Base-by-base conservation (phyloP, 331 rosid genomes). In the Saraca asoca region DNA sequence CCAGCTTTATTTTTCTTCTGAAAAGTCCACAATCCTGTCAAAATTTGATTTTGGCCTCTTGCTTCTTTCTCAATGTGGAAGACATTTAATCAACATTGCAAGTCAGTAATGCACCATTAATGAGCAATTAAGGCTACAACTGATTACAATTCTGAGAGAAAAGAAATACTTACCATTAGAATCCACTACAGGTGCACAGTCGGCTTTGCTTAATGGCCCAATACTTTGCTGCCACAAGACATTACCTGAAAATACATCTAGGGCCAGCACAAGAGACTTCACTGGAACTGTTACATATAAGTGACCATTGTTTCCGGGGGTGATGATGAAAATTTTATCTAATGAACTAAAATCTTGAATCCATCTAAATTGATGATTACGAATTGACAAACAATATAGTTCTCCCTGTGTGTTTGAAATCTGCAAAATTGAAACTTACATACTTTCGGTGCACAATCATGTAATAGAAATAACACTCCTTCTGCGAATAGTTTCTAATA, bases 241-340 rank as follows among this genome's bases (percentile, higher is more conserved):
- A 68, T 72, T 84, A 14, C 95, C 94, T n/a, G 85, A 63, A 66
- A 62, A 80, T 48, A 79, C 94, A 80, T 88, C 89, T 12, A 91
- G 72, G 6, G 97, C 91, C 58, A 91, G 48, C 46, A 91, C 60
- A 55, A 85, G 87, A 74, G 87, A 55, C 82, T 68, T 91, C 5
- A 39, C 60, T 24, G 85, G 86, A 58, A 88, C 63, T 15, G 87
- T 81, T 48, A 88, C 79, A 76, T 84, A 91, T 44, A 91, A 9
- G 38, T 53, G 88, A 51, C 97, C 94, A 66, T 88, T 88, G 81
- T 84, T 88, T 75, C 94, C 93, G 0, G 97, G 77, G 18, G 88
- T 79, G 34, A 85, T 7, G 9, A 87, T 75, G 77, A 88, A 82
- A 59, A 51, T 52, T 58, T 75, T 88, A 69, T 72, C 94, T 0